Evolutionary conservation across 805 yeast species (phyloP).

Genomic region (Zygoascus flipseniorum): DNA sequence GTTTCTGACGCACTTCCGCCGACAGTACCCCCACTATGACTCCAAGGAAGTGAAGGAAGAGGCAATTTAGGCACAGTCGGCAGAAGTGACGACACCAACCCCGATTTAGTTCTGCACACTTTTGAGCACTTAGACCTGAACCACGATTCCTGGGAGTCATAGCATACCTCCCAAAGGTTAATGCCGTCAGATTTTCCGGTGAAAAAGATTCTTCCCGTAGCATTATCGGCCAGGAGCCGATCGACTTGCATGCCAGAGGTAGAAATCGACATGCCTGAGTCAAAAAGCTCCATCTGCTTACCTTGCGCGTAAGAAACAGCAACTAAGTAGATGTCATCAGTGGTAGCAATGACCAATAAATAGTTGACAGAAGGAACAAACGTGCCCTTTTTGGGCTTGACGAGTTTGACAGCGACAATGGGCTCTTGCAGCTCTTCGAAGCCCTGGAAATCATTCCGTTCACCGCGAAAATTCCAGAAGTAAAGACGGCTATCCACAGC

Average conservation of each 20-base stretch:
- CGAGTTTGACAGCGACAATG: conserved; percentile 65
- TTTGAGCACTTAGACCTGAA: conserved; percentile 76
- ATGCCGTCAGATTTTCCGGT: conserved; percentile 68
- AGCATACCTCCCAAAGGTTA: conserved; percentile 81
- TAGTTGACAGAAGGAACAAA: conserved; percentile 72
- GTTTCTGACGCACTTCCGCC: conserved; percentile 39
- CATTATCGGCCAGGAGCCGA: conserved; percentile 48
- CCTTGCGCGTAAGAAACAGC: conserved; percentile 50
- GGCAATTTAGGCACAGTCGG: conserved; percentile 6
- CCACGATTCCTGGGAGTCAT: conserved; percentile 79
- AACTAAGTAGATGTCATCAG: conserved; percentile 65
- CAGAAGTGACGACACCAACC: conserved; percentile 31
- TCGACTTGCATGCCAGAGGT: conserved; percentile 69
- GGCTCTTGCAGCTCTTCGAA: conserved; percentile 78
- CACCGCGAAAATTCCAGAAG: conserved; percentile 62
- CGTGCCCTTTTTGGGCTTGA: conserved; percentile 72
- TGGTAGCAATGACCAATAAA: conserved; percentile 69
- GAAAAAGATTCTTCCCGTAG: conserved; percentile 74
- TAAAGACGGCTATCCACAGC: conserved; percentile 71
- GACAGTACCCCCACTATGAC: no score
- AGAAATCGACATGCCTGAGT: conserved; percentile 75
- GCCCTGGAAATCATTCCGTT: conserved; percentile 57
- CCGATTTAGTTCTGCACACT: conserved; percentile 70
- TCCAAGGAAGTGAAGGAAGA: not conserved
- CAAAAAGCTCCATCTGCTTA: conserved; percentile 53